Evolutionary conservation across 148 eudicot species (phyloP).

Genomic region (Chenopodium berlandieri): DNA sequence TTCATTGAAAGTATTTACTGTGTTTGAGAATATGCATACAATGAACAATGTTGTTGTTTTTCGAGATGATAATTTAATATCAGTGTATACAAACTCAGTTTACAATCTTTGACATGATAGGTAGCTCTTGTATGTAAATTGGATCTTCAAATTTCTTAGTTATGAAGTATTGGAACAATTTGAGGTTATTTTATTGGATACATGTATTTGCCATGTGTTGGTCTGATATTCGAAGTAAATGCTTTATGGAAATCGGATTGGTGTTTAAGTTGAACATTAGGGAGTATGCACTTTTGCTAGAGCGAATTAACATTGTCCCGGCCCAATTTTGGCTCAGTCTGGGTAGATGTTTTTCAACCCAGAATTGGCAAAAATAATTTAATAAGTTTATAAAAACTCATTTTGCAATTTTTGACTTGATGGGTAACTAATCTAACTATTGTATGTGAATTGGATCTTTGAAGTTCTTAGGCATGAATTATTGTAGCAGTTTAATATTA

Average conservation of each 20-base stretch:
- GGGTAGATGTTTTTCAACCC: background rate
- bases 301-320: too few species aligned
- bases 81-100: too few species aligned
- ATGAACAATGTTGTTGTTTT: slow-evolving; percentile 1
- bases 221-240: background rate
- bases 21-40: slow-evolving; percentile 2
- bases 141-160: background rate
- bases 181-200: background rate
- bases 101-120: background rate
- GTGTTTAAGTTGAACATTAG: background rate
- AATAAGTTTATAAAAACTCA: too few species aligned
- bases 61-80: background rate
- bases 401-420: too few species aligned
- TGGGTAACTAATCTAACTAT: too few species aligned
- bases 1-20: slow-evolving; percentile 36
- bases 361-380: too few species aligned
- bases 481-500: too few species aligned
- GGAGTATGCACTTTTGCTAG: background rate
- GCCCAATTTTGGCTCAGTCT: background rate
- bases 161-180: background rate
- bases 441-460: too few species aligned
- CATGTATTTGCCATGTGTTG: background rate
- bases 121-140: background rate
- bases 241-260: background rate
- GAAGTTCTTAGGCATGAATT: too few species aligned